These are phyloP conservation scores for Secale cereale DNA, from an alignment of 176 grass and related monocot species.

Conservation along the genomic window DNA sequence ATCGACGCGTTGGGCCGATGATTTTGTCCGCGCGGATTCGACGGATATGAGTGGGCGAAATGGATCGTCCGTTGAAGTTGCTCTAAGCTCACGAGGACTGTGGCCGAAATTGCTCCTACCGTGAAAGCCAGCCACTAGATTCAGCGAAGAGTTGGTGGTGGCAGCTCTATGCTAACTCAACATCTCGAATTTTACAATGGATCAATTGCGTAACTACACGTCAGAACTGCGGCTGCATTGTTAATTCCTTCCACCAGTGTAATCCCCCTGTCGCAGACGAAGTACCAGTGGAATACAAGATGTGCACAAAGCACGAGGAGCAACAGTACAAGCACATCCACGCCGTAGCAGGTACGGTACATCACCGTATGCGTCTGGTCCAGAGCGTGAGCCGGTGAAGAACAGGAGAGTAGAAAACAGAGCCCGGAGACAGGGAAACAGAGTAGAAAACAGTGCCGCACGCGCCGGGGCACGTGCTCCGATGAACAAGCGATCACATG, in stretches of 20 bases:
- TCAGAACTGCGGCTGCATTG: background rate
- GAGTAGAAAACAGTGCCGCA: background rate
- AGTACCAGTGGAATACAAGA: background rate
- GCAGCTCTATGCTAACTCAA: too few species aligned
- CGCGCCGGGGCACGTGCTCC: background rate
- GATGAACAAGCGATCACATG: background rate
- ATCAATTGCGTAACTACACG: background rate
- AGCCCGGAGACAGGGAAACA: background rate
- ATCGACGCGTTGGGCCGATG: too few species aligned
- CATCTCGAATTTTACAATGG: too few species aligned
- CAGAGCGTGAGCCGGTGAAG: too few species aligned
- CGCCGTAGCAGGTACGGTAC: slow-evolving; percentile 15
- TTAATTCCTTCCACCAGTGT: background rate
- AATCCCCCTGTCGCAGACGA: too few species aligned
- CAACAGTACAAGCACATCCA: background rate
- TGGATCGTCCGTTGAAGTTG: too few species aligned
- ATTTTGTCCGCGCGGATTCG: too few species aligned
- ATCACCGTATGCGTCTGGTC: background rate
- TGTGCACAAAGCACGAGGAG: background rate
- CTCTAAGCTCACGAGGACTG: too few species aligned
- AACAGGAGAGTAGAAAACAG: background rate
- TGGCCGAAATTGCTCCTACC: too few species aligned
- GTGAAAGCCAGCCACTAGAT: too few species aligned
- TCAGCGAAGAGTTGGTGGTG: too few species aligned
- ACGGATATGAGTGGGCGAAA: too few species aligned